These are phyloP conservation scores for Pichia exigua DNA, from an alignment of 805 yeast genomes.

Conservation along the genomic window DNA sequence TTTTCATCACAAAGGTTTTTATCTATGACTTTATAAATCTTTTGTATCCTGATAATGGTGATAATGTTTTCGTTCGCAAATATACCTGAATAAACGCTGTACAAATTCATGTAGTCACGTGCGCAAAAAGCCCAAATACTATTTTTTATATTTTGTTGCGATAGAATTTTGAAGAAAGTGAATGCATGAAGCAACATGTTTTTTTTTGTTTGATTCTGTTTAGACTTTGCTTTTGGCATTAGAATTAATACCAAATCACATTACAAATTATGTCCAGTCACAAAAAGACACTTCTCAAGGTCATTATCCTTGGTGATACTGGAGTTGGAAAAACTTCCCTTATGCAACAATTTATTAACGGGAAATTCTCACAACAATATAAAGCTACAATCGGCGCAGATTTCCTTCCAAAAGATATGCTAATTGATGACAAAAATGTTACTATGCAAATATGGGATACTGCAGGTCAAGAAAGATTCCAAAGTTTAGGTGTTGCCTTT, in stretches of 20 bases:
- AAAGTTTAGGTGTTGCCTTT: slow-evolving; percentile 92
- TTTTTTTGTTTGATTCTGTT: neutral
- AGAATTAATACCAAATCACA: neutral
- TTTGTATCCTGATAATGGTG: too few relatives aligned
- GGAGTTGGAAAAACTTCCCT: slow-evolving; percentile 97
- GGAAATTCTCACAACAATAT: slow-evolving; percentile 89
- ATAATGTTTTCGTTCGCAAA: too few relatives aligned
- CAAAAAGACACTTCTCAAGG: slow-evolving; percentile 72
- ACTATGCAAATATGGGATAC: slow-evolving; percentile 95
- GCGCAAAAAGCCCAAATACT: neutral
- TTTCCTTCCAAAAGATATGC: slow-evolving; percentile 84
- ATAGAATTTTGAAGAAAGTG: neutral
- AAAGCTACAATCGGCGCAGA: slow-evolving; percentile 98
- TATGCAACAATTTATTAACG: slow-evolving; percentile 95
- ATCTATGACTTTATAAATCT: too few relatives aligned
- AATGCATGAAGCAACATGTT: neutral
- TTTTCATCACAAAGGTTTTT: neutral
- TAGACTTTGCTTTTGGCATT: neutral
- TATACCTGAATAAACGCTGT: too few relatives aligned
- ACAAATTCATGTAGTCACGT: neutral
- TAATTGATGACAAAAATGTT: slow-evolving; percentile 74
- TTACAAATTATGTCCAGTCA: slow-evolving; percentile 24
- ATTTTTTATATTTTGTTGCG: neutral
- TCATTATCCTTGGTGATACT: slow-evolving; percentile 90
- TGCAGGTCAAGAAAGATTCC: slow-evolving; percentile 98